phyloP scores from a whole-genome alignment of 352 stramenopile species.

The Pythium rishiriense region DNA sequence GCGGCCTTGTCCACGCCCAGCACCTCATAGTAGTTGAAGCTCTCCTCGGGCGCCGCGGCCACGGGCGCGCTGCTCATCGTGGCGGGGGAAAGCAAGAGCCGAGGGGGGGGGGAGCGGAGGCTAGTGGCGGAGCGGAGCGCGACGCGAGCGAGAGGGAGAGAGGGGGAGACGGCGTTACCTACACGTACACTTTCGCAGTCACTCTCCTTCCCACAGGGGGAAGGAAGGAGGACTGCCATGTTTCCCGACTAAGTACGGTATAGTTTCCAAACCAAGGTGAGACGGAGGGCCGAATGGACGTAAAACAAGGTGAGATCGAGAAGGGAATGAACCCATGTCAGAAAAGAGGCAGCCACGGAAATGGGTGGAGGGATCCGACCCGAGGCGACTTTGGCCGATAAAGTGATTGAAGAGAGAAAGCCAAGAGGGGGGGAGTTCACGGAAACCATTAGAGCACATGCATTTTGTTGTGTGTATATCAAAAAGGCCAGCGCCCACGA shows the following conservation, averaged over 20 bases:
- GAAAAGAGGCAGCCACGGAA: constrained; percentile 8
- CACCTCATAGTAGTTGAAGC: constrained; percentile 82
- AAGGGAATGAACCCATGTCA: constrained; percentile 27
- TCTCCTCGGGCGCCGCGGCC: constrained; percentile 50
- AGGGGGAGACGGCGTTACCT: constrained; percentile 10
- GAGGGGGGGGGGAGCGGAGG: background rate
- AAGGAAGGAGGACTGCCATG: background rate
- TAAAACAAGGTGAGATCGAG: constrained; percentile 13
- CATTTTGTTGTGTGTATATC: constrained; percentile 30
- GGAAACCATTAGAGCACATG: constrained; percentile 21
- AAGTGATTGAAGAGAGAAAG: background rate
- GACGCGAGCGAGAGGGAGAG: background rate
- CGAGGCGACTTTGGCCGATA: too few relatives aligned
- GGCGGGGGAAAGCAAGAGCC: background rate
- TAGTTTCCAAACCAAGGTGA: constrained; percentile 15
- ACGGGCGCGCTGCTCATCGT: constrained; percentile 45
- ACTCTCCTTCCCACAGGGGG: too few relatives aligned
- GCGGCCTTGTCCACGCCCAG: constrained; percentile 89
- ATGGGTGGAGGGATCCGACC: constrained; percentile 21
- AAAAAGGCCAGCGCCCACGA: constrained; percentile 20
- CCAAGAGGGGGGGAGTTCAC: background rate
- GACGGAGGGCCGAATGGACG: background rate
- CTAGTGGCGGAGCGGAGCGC: background rate
- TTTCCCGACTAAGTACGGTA: constrained; percentile 23
- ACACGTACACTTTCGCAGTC: constrained; percentile 24